A percentile compares a stretch with the other conserved stretches of the same genome.
These are phyloP conservation scores for Arctium lappa DNA, from an alignment of 129 eudicot genomes.

Conservation along the genomic window DNA sequence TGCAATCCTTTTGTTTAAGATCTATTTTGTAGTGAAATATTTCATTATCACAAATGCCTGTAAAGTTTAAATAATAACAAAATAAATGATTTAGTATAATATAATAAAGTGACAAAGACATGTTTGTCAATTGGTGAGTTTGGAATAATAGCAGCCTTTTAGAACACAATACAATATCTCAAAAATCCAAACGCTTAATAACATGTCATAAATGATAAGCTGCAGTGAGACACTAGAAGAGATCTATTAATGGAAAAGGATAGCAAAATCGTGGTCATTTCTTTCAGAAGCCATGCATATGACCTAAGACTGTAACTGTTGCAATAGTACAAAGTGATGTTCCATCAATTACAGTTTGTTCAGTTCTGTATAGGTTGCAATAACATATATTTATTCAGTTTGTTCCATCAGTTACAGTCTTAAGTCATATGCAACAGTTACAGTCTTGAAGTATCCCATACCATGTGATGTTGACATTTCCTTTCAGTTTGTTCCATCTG, in stretches of 20 bases:
- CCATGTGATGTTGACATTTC: not conserved
- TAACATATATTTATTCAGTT: not conserved
- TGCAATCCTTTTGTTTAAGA: conserved; percentile 48
- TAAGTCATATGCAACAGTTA: not conserved
- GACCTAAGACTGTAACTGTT: too few species aligned
- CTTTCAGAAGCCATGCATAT: too few species aligned
- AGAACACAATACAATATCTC: not conserved
- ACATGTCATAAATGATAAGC: not conserved
- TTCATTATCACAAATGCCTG: conserved; percentile 58
- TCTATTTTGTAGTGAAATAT: conserved; percentile 58
- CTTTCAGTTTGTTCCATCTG: not conserved
- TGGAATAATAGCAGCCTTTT: not conserved
- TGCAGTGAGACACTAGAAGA: not conserved
- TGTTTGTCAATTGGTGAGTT: not conserved
- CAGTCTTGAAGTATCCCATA: not conserved
- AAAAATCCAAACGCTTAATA: not conserved
- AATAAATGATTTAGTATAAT: not conserved
- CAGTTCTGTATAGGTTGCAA: not conserved
- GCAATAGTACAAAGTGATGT: too few species aligned
- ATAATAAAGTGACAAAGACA: conserved; percentile 2
- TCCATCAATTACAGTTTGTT: too few species aligned
- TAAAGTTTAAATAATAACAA: conserved; percentile 12
- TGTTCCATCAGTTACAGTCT: not conserved
- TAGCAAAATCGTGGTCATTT: not conserved
- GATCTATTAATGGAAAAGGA: not conserved